phyloP scores from a whole-genome alignment of 2,329 filamentous ascomycete species.

The Fonsecaea pugnacius region DNA sequence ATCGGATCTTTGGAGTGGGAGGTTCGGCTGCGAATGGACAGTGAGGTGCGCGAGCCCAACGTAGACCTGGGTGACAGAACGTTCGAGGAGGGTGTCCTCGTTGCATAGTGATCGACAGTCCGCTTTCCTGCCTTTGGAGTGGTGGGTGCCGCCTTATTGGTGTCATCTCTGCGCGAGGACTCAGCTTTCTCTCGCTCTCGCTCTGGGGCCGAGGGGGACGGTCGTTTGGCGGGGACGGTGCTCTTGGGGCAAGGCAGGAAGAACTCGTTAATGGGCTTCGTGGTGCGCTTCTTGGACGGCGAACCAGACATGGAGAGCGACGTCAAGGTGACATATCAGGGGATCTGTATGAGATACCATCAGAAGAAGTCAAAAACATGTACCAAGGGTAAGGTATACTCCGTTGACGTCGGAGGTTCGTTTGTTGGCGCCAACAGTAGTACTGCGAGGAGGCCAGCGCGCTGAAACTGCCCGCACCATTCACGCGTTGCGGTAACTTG shows the following conservation, averaged over 20 bases:
- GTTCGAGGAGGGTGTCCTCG: constrained; percentile 16
- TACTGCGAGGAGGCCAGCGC: not conserved
- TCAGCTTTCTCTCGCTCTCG: constrained; percentile 13
- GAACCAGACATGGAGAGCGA: constrained; percentile 27
- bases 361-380: constrained; percentile 3
- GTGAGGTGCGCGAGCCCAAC: constrained; percentile 22
- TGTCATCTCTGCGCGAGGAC: constrained; percentile 6
- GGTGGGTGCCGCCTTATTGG: not conserved
- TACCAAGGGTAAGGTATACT: not conserved
- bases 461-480: not conserved
- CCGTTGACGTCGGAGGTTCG: not conserved
- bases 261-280: constrained; percentile 44
- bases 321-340: constrained; percentile 17
- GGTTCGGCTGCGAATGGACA: constrained; percentile 32
- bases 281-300: constrained; percentile 24
- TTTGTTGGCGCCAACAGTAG: not conserved
- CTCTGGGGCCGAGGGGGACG: constrained; percentile 27
- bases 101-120: not conserved
- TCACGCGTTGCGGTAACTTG: not conserved
- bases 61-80: constrained; percentile 19
- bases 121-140: constrained; percentile 26
- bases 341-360: not conserved
- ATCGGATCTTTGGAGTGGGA: constrained; percentile 21
- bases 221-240: constrained; percentile 38
- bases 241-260: constrained; percentile 49